Conservation (phyloP, 768 basidiomycete species). For the Suillus americanus region DNA sequence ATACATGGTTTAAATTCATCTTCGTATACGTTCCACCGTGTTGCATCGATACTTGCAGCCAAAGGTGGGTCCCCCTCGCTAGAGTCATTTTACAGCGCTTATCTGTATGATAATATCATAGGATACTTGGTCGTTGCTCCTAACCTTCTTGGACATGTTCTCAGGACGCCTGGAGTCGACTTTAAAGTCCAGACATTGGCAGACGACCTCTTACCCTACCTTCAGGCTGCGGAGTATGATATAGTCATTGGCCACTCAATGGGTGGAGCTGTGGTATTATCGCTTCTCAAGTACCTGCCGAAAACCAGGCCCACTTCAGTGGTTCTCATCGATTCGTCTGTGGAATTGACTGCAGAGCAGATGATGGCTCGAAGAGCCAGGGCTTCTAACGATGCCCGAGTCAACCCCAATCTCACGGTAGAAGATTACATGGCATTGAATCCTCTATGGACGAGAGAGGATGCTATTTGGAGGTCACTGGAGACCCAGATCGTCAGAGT, state of each 20-base stretch:
- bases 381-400: background rate
- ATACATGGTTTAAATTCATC: conserved; percentile 19
- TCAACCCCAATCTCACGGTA: background rate
- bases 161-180: background rate
- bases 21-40: conserved; percentile 15
- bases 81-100: background rate
- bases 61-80: conserved; percentile 11
- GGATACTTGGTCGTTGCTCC: conserved; percentile 26
- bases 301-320: conserved; percentile 8
- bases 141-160: conserved; percentile 24
- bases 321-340: conserved; percentile 18
- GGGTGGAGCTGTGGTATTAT: conserved; percentile 14
- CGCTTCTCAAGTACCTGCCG: conserved; percentile 18
- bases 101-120: conserved; percentile 5
- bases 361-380: background rate
- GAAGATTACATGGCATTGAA: conserved; percentile 8
- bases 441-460: conserved; percentile 2
- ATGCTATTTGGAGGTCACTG: conserved; percentile 11
- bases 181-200: conserved; percentile 1
- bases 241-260: conserved; percentile 23
- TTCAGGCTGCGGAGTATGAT: conserved; percentile 1
- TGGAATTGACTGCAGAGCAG: conserved; percentile 5
- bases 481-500: conserved; percentile 5
- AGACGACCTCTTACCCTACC: conserved; percentile 3
- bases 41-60: conserved; percentile 16